A percentile compares a stretch with the other conserved stretches of the same genome.
These are phyloP conservation scores for Cystobasidium sp. DNA, from an alignment of 1,284 basidiomycete genomes.

Conservation along the genomic window DNA sequence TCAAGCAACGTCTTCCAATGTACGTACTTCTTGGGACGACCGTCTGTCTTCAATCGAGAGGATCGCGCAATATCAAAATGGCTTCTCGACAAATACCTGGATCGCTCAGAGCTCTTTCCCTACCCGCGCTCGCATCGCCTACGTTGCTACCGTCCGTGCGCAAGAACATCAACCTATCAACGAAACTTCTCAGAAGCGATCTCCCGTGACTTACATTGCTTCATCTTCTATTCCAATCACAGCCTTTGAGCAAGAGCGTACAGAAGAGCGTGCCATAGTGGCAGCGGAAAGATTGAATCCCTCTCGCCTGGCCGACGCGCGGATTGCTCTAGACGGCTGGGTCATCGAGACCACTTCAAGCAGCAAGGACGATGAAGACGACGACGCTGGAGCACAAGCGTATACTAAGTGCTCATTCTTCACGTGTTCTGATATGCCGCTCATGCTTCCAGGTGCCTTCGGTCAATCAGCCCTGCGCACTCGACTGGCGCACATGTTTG, in stretches of 20 bases:
- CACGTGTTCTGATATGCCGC: constrained; percentile 85
- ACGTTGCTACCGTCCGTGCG: constrained; percentile 73
- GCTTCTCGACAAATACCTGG: constrained; percentile 65
- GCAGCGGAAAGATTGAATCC: constrained; percentile 78
- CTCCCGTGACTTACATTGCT: constrained; percentile 53
- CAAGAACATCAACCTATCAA: background rate
- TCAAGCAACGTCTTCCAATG: constrained; percentile 64
- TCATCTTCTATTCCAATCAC: background rate
- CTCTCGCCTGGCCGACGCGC: constrained; percentile 73
- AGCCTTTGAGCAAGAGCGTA: constrained; percentile 6
- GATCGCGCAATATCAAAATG: constrained; percentile 81
- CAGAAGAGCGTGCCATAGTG: constrained; percentile 53
- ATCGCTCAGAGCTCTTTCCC: constrained; percentile 54
- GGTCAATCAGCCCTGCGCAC: constrained; percentile 60
- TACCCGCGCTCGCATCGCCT: constrained; percentile 71
- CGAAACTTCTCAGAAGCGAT: background rate
- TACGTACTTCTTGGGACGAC: constrained; percentile 82
- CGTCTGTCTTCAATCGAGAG: constrained; percentile 71
- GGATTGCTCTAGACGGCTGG: constrained; percentile 91
- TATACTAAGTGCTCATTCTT: constrained; percentile 68
- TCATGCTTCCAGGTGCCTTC: constrained; percentile 80
- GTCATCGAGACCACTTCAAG: constrained; percentile 83
- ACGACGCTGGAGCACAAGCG: background rate
- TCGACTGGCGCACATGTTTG: constrained; percentile 49
- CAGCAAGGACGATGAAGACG: constrained; percentile 22